Evolutionary conservation across 768 basidiomycete genomes (phyloP), one percentile per base, ranked within the genome.

Genomic region (Asterophora lycoperdoides): DNA sequence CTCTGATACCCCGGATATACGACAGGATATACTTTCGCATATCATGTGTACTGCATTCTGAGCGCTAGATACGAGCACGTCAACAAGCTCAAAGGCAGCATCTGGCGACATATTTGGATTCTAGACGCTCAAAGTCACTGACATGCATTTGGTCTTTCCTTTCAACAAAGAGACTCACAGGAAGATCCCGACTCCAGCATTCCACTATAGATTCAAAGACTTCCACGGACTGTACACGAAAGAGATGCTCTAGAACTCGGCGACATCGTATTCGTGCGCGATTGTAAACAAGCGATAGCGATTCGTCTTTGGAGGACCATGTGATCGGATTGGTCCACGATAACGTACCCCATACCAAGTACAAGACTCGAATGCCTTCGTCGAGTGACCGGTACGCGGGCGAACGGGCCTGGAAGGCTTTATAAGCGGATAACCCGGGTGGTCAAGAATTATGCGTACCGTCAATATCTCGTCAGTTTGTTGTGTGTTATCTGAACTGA

Each of bases 11-110:
- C 73, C 72, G 6, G 77, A 70, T 6, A 81, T 71, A 8, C 90
- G 84, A 49, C 68, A 68, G 15, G 72, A 73, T 39, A 93, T 87
- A 57, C 84, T 85, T 62, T 96, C 92, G 61, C 90, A 93, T 28
- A 92, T 70, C 78, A 94, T 85, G 53, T 91, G 84, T 1, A 97
- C 92, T 7, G 89, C 83, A 46, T 78, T 86, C 58, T 93, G 92
- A 3, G 93, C 87, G 60, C 80, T 95, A 3, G 89, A 76, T 6
- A 93, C 79, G 26, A 98, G 77, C 13, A 84, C 70, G 61, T 96
- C 93, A 10, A 95, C 72, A 18, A 95, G 73, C 48, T 93, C 86
- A 59, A 94, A 95, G 1, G 86, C 76, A 5, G 79, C 74, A 26
- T 76, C 73, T 37, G 73, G 69, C 1, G 73, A 64, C 4, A 66